phyloP scores from a whole-genome alignment of 2,329 filamentous ascomycete species.

The Beauveria medogensis region DNA sequence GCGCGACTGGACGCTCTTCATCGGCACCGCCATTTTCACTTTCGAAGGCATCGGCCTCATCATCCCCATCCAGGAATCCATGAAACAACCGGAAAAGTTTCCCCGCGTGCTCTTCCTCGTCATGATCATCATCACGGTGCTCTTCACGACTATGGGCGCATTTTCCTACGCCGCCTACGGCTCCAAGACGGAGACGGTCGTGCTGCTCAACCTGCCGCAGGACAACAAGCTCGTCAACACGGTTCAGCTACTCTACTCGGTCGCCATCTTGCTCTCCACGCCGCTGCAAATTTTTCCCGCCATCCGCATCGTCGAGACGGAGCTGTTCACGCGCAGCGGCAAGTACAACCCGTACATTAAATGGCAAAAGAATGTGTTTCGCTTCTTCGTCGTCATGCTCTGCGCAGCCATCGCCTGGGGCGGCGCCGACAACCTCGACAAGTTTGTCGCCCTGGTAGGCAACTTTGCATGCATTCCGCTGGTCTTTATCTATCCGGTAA shows the following conservation, averaged over 20 bases:
- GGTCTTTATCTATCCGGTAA: slow-evolving; percentile 95
- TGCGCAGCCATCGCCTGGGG: slow-evolving; percentile 87
- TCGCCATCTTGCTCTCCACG: slow-evolving; percentile 92
- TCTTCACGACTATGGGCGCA: slow-evolving; percentile 87
- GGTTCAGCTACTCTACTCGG: slow-evolving; percentile 94
- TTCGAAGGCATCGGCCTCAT: slow-evolving; percentile 97
- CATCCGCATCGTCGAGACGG: slow-evolving; percentile 92
- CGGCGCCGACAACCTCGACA: slow-evolving; percentile 87
- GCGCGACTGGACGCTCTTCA: slow-evolving; percentile 92
- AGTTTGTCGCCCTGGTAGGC: slow-evolving; percentile 92
- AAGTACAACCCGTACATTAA: slow-evolving; percentile 99
- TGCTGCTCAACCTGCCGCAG: slow-evolving; percentile 92
- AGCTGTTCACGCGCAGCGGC: slow-evolving; percentile 84
- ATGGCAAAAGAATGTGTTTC: slow-evolving; percentile 98
- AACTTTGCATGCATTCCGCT: slow-evolving; percentile 97
- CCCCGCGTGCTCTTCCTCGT: slow-evolving; percentile 79
- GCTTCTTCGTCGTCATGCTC: slow-evolving; percentile 82
- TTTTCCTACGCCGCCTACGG: slow-evolving; percentile 95
- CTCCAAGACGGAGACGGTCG: slow-evolving; percentile 89
- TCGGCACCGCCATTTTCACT: slow-evolving; percentile 97
- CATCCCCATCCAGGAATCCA: slow-evolving; percentile 96
- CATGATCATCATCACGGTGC: slow-evolving; percentile 88
- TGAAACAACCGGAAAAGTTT: slow-evolving; percentile 87
- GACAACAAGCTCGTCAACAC: slow-evolving; percentile 92
- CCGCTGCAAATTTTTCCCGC: slow-evolving; percentile 96